Evolutionary conservation across 306 rosid genomes (phyloP), one percentile per base, ranked within the genome.

Genomic region (Hylodesmum podocarpum): DNA sequence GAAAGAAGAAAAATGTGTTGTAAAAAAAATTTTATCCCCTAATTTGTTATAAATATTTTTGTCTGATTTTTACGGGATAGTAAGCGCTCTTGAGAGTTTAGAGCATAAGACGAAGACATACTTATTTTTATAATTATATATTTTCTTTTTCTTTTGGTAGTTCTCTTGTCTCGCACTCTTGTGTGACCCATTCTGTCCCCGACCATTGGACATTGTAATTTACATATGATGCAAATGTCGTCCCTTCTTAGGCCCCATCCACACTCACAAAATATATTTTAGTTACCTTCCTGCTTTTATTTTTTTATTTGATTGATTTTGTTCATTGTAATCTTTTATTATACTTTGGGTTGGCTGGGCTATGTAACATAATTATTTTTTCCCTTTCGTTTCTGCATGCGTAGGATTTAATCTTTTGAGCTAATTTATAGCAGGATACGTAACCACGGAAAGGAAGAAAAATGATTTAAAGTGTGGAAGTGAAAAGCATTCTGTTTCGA

Each of bases 111-210:
- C 55, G 37, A 44, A 43, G 22, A 29, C 62, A 19, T 5, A 3
- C 31, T 8, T 41, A 78, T 68, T 49, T 77, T 46, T 43, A 11
- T 10, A 12, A 14, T 61, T 24, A 15, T 28, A 5, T 12, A 1
- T 31, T 34, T 21, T 6, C 3, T 10, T 16, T 25, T 33, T 16
- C 53, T 76, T 40, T 27, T 0, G 25, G 77, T 19, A 34, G 66
- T 53, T 54, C 51, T 49, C 78, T 73, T 69, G 78, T 76, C 71
- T 41, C 15, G 24, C 66, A 59, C 66, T 15, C 66, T 3, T 63
- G 70, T 44, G 67, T 72, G 84, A 21, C 87, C 75, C 87, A 65
- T 61, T 15, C 50, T 66, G 86, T 84, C 84, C 62, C 72, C 29
- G 39, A 66, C 65, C 65, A 75, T 81, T 58, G 87, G 37, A 59